phyloP scores from a whole-genome alignment of 257 asterid species.

The Penstemon eatonii region DNA sequence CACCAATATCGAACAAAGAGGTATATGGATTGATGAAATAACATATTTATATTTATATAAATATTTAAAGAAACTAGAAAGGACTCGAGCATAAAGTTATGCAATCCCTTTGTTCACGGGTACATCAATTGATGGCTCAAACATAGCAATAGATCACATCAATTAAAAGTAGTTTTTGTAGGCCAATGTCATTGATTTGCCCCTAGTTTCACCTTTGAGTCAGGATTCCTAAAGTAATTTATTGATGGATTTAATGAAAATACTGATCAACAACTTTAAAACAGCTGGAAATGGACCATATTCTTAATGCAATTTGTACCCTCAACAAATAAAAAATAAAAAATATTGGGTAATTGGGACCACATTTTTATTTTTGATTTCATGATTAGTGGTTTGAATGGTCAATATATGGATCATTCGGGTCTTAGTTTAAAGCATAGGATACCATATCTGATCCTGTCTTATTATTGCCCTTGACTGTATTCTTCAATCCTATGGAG shows the following conservation, averaged over 20 bases:
- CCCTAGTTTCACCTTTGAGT: constrained; percentile 11
- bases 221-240: constrained; percentile 27
- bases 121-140: constrained; percentile 40
- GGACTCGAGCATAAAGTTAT: background rate
- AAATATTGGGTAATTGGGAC: background rate
- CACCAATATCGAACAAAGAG: background rate
- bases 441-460: constrained; percentile 55
- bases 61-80: background rate
- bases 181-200: constrained; percentile 23
- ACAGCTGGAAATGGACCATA: constrained; percentile 41
- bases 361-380: background rate
- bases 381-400: constrained; percentile 23
- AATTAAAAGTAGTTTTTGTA: constrained; percentile 50
- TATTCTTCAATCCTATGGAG: constrained; percentile 25
- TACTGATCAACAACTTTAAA: constrained; percentile 27
- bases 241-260: constrained; percentile 41
- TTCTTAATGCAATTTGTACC: constrained; percentile 17
- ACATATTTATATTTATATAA: background rate
- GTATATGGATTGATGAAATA: background rate
- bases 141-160: constrained; percentile 68
- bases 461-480: constrained; percentile 42
- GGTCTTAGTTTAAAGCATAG: constrained; percentile 58
- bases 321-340: background rate
- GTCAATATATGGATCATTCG: constrained; percentile 73
- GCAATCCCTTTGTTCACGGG: background rate